Evolutionary conservation across 192 early-diverging fungal species (phyloP).

Genomic region (Thoreauomyces humboldtii): DNA sequence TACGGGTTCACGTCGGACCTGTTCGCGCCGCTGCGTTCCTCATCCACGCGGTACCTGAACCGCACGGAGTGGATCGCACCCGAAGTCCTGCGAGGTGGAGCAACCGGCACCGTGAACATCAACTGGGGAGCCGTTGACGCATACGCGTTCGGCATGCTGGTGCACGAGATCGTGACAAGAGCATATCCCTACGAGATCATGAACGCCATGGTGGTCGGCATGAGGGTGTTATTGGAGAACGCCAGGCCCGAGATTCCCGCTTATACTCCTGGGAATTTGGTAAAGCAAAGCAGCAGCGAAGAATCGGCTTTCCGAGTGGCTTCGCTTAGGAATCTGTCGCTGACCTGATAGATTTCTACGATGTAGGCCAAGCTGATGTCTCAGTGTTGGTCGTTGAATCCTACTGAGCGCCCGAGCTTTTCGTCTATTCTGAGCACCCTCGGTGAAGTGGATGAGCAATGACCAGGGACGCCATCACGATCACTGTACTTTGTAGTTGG

Average conservation of each 20-base stretch:
- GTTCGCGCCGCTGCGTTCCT: slow-evolving; percentile 1
- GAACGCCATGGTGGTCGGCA: slow-evolving; percentile 36
- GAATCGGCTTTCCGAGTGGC: background rate
- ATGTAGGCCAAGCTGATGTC: slow-evolving; percentile 15
- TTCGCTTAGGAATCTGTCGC: background rate
- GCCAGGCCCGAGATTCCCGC: slow-evolving; percentile 30
- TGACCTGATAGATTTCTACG: background rate
- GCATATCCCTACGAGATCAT: slow-evolving; percentile 21
- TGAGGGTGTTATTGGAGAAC: slow-evolving; percentile 18
- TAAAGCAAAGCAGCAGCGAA: slow-evolving; percentile 15
- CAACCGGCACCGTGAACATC: background rate
- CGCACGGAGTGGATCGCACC: slow-evolving; percentile 36
- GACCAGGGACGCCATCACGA: too few relatives aligned
- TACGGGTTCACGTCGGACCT: slow-evolving; percentile 38
- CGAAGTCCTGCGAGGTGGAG: slow-evolving; percentile 20
- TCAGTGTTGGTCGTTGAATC: background rate
- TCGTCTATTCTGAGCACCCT: background rate
- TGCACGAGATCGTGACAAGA: slow-evolving; percentile 36
- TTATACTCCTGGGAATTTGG: slow-evolving; percentile 32
- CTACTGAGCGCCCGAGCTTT: slow-evolving; percentile 6
- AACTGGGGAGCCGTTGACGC: slow-evolving; percentile 26
- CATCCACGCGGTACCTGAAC: slow-evolving; percentile 2
- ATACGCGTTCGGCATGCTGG: slow-evolving; percentile 39
- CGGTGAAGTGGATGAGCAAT: too few relatives aligned
- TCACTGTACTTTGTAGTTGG: too few relatives aligned